Evolutionary conservation across 768 basidiomycete species (phyloP), one percentile per base, ranked within the genome.

Genomic region (Punctularia strigosozonata): DNA sequence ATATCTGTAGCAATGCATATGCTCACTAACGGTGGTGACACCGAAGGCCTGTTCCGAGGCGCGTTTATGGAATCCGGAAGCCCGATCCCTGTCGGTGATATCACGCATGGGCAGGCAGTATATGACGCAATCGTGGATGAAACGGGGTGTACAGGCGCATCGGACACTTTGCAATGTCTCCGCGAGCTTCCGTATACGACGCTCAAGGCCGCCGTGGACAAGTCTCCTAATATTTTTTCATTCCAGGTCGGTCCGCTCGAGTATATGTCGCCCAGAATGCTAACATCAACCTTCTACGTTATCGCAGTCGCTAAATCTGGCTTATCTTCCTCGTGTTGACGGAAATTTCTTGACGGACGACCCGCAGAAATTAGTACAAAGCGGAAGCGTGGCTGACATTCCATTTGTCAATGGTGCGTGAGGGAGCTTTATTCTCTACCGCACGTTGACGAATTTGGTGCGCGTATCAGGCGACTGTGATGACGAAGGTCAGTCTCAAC

Each of bases 61-160:
- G 66, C 60, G 3, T 57, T 68, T 43, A 68, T 73, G 65, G 53
- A 68, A 40, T 67, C 64, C 20, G 65, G 66, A 3, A 55, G 59
- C 0, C 62, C 64, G 0, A 45, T 59, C 10, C 57, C 55, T 2
- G 47, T 55, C 8, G 56, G 55, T 12, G 52, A 56, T 18, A 49
- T 58, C 25, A 52, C 53, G 15, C 24, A 46, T 30, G 51, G 58
- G 1, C 68, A 69, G 47, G 24, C 7, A 1, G 53, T 56, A 28
- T 74, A 69, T 40, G 68, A 73, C 43, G 37, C 42, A 0, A 50
- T 75, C 15, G 69, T 66, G 1, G 19, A 38, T 4, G 43, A 54
- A 3, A 59, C 62, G 0, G 61, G 62, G 4, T 75, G 72, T 42
- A 8, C 49, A 0, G 34, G 43, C 1, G 33, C 55, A 1, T 13